These are phyloP conservation scores for Chaetomium olivaceum DNA, from an alignment of 2,329 filamentous ascomycete genomes.

Conservation along the genomic window DNA sequence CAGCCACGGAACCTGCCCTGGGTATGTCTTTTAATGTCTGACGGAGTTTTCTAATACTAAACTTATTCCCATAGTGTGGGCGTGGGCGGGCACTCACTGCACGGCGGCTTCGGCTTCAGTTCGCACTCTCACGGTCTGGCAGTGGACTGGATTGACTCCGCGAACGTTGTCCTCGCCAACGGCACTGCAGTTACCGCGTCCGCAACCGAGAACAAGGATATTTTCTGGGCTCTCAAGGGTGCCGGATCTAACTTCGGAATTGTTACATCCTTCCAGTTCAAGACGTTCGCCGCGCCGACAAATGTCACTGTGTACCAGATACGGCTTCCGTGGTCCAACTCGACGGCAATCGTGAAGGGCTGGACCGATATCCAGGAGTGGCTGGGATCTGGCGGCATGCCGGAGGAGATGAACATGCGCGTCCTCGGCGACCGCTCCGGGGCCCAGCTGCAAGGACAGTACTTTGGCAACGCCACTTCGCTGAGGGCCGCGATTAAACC, in stretches of 20 bases:
- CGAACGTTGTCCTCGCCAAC: constrained; percentile 43
- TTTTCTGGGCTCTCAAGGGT: constrained; percentile 48
- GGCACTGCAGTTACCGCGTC: constrained; percentile 38
- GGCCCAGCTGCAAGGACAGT: constrained; percentile 36
- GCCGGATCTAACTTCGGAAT: constrained; percentile 47
- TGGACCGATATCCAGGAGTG: constrained; percentile 35
- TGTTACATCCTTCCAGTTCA: constrained; percentile 43
- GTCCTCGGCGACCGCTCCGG: constrained; percentile 32
- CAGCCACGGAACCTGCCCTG: constrained; percentile 54
- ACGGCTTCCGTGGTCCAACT: constrained; percentile 33
- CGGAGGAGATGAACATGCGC: constrained; percentile 36
- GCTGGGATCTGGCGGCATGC: constrained; percentile 31
- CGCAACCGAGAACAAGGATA: constrained; percentile 40
- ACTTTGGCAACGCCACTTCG: constrained; percentile 32
- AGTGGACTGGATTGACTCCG: constrained; percentile 41
- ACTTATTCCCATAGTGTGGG: constrained; percentile 39
- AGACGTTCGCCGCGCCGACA: constrained; percentile 42
- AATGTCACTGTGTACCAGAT: constrained; percentile 37
- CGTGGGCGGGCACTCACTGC: constrained; percentile 43
- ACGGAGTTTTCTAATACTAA: not conserved
- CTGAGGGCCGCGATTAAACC: constrained; percentile 30
- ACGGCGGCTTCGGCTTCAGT: constrained; percentile 45
- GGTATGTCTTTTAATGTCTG: constrained; percentile 38
- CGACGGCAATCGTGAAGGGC: constrained; percentile 29
- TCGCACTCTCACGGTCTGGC: constrained; percentile 41